Conservation (phyloP, 441 rosid genomes). For the Theobroma grandiflorum region DNA sequence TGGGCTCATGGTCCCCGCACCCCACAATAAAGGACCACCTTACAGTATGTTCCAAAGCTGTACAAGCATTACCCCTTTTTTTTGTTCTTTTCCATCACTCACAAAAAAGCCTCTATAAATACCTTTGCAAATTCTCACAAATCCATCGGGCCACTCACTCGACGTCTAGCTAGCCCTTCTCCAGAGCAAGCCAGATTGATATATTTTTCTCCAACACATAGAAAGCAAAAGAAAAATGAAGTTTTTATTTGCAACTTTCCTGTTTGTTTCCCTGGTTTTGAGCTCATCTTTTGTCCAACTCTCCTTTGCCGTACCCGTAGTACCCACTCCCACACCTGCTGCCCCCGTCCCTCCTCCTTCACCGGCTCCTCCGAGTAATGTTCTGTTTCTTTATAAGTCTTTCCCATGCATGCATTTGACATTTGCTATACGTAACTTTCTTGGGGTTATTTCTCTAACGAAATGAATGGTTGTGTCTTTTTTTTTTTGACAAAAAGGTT, state of each 20-base stretch:
- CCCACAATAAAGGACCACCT: not conserved
- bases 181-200: not conserved
- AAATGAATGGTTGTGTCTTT: not conserved
- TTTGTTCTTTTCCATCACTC: not conserved
- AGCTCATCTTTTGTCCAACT: conserved; percentile 45
- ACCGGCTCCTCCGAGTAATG: conserved; percentile 50
- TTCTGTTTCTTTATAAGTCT: not conserved
- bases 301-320: conserved; percentile 12
- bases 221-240: conserved; percentile 35
- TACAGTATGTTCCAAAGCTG: conserved; percentile 9
- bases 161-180: not conserved
- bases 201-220: too few species aligned
- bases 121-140: not conserved
- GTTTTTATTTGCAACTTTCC: conserved; percentile 28
- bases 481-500: conserved; percentile 20
- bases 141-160: not conserved
- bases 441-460: not conserved
- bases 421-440: not conserved
- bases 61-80: not conserved
- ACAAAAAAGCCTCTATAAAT: not conserved
- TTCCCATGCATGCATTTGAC: conserved; percentile 2
- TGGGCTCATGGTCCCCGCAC: not conserved
- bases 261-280: conserved; percentile 44
- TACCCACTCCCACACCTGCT: not conserved
- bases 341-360: not conserved